A percentile compares a stretch with the other conserved stretches of the same genome.
Evolutionary conservation across 768 basidiomycete genomes (phyloP).

Genomic region (Suillus discolor): DNA sequence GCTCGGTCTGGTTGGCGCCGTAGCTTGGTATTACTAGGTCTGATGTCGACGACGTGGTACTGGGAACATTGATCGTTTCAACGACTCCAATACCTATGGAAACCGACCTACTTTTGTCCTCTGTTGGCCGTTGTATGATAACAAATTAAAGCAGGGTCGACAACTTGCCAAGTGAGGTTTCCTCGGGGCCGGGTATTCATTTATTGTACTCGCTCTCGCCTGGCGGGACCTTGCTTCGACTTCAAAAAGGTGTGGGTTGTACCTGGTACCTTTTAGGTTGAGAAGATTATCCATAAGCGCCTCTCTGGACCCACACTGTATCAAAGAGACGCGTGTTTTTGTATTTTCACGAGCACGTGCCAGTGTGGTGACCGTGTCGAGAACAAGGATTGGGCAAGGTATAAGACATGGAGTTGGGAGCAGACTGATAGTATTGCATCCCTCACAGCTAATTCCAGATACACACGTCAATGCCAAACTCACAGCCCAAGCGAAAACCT

Average conservation of each 20-base stretch:
- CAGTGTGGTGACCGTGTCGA: background rate
- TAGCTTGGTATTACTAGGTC: no score
- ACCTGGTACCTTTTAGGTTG: background rate
- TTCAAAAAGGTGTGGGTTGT: background rate
- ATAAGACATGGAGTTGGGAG: background rate
- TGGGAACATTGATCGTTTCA: background rate
- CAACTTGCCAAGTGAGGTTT: background rate
- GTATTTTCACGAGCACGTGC: background rate
- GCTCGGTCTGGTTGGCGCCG: no score
- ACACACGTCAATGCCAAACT: background rate
- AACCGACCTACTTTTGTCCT: background rate
- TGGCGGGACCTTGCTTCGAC: background rate
- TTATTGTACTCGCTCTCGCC: background rate
- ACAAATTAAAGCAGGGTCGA: background rate
- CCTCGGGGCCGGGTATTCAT: background rate
- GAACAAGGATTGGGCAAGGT: background rate
- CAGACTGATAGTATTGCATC: no score
- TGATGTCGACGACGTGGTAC: background rate
- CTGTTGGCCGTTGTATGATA: background rate
- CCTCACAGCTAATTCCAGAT: background rate
- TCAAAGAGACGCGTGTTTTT: background rate
- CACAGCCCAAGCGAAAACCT: background rate
- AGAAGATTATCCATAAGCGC: background rate
- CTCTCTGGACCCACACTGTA: conserved; percentile 9
- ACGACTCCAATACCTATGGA: background rate